Evolutionary conservation across 208 protist species (phyloP).

Genomic region (Zelonia costaricensis): DNA sequence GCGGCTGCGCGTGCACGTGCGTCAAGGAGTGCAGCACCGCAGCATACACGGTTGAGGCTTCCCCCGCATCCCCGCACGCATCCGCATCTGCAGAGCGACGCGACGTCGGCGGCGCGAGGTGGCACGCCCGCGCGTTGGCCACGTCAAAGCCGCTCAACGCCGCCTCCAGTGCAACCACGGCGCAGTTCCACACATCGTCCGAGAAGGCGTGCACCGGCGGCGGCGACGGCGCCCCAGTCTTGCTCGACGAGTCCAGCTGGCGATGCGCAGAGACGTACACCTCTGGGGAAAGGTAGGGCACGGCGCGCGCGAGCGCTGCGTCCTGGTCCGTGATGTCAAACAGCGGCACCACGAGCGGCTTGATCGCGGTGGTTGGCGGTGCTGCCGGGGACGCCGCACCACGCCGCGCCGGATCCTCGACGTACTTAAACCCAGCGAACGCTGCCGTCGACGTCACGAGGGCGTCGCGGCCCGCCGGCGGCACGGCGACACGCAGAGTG

Average conservation of each 20-base stretch:
- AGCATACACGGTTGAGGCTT: constrained; percentile 58
- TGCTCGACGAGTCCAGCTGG: neutral
- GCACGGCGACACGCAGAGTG: constrained; percentile 38
- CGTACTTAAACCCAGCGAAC: constrained; percentile 25
- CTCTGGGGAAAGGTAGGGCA: constrained; percentile 78
- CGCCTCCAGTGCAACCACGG: constrained; percentile 67
- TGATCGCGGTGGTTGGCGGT: neutral
- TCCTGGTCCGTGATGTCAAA: constrained; percentile 58
- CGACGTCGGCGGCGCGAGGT: constrained; percentile 16
- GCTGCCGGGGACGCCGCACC: neutral
- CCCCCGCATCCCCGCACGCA: neutral
- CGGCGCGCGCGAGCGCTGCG: constrained; percentile 18
- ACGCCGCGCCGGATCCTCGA: constrained; percentile 1
- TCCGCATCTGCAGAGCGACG: neutral
- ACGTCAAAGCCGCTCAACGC: constrained; percentile 53
- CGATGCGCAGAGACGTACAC: constrained; percentile 33
- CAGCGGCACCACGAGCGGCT: constrained; percentile 27
- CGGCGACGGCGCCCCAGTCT: neutral
- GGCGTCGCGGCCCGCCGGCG: constrained; percentile 5
- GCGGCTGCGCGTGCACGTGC: constrained; percentile 22
- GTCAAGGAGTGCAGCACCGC: constrained; percentile 41
- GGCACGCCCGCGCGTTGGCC: constrained; percentile 14
- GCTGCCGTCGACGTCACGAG: constrained; percentile 16
- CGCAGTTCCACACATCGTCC: constrained; percentile 81
- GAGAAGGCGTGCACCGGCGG: constrained; percentile 50